Percentiles rank a stretch among this genome's conserved stretches.
These are phyloP conservation scores for Rugosomyces carneus DNA, from an alignment of 1,284 basidiomycete genomes.

Conservation along the genomic window DNA sequence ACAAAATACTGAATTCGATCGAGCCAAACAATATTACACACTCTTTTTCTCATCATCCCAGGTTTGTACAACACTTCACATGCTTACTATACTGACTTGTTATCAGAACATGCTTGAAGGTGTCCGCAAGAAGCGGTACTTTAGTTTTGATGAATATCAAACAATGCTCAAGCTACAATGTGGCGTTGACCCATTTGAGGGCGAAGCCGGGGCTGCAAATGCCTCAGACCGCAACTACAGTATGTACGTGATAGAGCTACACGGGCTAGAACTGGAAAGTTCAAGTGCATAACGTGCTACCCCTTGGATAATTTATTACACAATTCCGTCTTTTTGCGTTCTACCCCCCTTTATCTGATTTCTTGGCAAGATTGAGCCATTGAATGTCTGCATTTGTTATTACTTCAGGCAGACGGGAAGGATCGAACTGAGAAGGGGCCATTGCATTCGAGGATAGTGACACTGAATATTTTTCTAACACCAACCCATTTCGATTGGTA, in stretches of 20 bases:
- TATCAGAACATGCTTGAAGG: constrained; percentile 69
- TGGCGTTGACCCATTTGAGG: constrained; percentile 59
- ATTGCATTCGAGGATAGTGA: constrained; percentile 21
- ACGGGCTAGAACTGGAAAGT: constrained; percentile 66
- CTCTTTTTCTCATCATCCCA: constrained; percentile 71
- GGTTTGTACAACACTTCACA: constrained; percentile 35
- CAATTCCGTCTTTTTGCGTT: not conserved
- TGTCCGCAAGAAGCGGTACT: constrained; percentile 58
- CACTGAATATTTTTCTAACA: constrained; percentile 20
- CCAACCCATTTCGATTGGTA: constrained; percentile 8
- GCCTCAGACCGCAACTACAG: constrained; percentile 66
- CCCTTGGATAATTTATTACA: constrained; percentile 10
- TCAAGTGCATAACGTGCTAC: constrained; percentile 25
- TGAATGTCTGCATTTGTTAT: constrained; percentile 20
- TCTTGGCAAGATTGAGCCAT: constrained; percentile 21
- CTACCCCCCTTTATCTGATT: not conserved
- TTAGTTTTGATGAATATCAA: constrained; percentile 88
- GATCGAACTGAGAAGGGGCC: constrained; percentile 12
- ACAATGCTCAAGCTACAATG: constrained; percentile 85
- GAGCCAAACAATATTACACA: constrained; percentile 77
- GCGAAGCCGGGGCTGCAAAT: constrained; percentile 42
- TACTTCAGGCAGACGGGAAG: constrained; percentile 20
- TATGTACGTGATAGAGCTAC: constrained; percentile 78
- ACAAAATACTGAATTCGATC: constrained; percentile 65
- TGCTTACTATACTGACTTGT: not conserved